phyloP scores from a whole-genome alignment of 2,329 filamentous ascomycete species.

The Akanthomyces muscarius region DNA sequence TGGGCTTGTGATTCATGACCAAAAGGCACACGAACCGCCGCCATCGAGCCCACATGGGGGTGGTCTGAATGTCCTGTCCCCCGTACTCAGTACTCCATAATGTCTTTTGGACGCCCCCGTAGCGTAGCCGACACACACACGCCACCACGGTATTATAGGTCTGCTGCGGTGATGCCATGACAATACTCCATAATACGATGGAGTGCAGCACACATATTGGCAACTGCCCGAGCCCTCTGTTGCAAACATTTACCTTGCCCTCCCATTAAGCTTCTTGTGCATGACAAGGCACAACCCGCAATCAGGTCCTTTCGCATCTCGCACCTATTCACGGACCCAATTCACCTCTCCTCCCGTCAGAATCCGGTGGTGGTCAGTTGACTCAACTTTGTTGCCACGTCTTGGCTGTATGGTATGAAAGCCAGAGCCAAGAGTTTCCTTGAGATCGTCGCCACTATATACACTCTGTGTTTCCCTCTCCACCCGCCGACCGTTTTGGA shows the following conservation, averaged over 20 bases:
- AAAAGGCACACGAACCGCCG: slow-evolving; percentile 8
- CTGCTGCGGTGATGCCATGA: slow-evolving; percentile 13
- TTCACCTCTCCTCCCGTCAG: neutral
- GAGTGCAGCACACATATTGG: slow-evolving; percentile 11
- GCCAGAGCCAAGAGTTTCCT: slow-evolving; percentile 10
- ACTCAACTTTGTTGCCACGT: neutral
- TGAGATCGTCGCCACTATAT: slow-evolving; percentile 17
- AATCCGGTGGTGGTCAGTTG: slow-evolving; percentile 3
- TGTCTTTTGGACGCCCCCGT: neutral
- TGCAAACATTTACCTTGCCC: slow-evolving; percentile 10
- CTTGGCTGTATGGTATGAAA: neutral
- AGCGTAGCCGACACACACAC: neutral
- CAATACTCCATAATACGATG: slow-evolving; percentile 17
- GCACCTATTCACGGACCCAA: neutral
- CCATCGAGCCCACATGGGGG: slow-evolving; percentile 10
- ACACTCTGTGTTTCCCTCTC: slow-evolving; percentile 9
- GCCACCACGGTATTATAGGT: slow-evolving; percentile 14
- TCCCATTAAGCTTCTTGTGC: slow-evolving; percentile 13
- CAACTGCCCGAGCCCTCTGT: slow-evolving; percentile 8
- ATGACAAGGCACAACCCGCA: slow-evolving; percentile 13
- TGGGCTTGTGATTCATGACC: slow-evolving; percentile 13
- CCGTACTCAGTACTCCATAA: neutral
- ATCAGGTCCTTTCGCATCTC: neutral
- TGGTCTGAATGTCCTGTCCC: slow-evolving; percentile 1
- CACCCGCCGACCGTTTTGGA: slow-evolving; percentile 3